Conservation (phyloP, 2,329 filamentous ascomycete genomes). For the Penicillium frequentans region DNA sequence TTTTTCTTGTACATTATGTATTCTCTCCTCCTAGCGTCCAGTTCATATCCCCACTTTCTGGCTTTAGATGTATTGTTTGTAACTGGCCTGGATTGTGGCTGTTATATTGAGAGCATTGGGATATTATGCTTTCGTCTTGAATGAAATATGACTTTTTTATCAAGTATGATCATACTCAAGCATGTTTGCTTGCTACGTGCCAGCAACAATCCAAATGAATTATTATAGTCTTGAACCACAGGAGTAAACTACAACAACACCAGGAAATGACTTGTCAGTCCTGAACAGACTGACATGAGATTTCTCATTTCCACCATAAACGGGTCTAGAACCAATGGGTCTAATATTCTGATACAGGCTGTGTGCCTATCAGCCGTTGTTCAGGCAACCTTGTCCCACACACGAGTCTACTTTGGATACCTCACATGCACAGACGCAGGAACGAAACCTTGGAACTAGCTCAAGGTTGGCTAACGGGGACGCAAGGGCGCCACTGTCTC, state of each 20-base stretch:
- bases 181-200: too few species aligned
- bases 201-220: too few species aligned
- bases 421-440: not conserved
- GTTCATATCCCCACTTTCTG: not conserved
- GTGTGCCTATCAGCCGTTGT: not conserved
- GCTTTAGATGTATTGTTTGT: not conserved
- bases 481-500: not conserved
- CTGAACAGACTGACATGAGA: not conserved
- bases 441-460: not conserved
- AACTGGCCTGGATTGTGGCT: not conserved
- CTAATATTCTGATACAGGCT: not conserved
- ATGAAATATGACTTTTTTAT: too few species aligned
- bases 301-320: too few species aligned
- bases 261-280: not conserved
- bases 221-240: too few species aligned
- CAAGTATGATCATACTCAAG: too few species aligned
- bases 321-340: too few species aligned
- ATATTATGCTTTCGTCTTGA: too few species aligned
- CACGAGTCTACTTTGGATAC: not conserved
- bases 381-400: not conserved
- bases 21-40: not conserved
- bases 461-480: not conserved
- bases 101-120: not conserved
- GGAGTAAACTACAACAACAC: too few species aligned
- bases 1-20: slow-evolving; percentile 10